Percentiles rank a stretch among this genome's conserved stretches.
These are phyloP conservation scores for Lachancea quebecensis DNA, from an alignment of 805 yeast genomes.

Conservation along the genomic window DNA sequence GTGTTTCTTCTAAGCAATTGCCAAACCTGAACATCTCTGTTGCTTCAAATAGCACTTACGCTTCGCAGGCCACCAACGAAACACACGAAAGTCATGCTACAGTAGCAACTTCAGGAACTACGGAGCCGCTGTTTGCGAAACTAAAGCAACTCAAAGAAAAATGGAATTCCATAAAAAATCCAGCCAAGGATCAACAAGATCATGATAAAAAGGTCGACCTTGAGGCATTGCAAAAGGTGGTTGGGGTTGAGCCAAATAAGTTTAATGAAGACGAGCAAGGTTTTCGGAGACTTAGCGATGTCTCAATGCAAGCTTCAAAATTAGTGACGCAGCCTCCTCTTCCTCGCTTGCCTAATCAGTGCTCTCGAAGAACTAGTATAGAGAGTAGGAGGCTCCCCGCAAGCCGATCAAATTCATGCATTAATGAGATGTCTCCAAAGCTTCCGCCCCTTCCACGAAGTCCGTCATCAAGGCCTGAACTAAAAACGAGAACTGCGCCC, in stretches of 20 bases:
- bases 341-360: conserved; percentile 22
- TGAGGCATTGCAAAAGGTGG: conserved; percentile 32
- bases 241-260: conserved; percentile 22
- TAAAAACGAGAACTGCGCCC: conserved; percentile 4
- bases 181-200: conserved; percentile 12
- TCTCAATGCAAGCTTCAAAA: conserved; percentile 3
- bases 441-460: conserved; percentile 17
- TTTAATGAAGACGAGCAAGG: not conserved
- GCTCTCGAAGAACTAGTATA: conserved; percentile 5
- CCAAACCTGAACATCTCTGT: conserved; percentile 20
- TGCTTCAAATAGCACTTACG: conserved; percentile 18
- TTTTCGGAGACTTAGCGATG: not conserved
- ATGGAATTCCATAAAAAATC: conserved; percentile 31
- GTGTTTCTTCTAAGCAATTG: not conserved
- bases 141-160: conserved; percentile 29
- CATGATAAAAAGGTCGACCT: conserved; percentile 24
- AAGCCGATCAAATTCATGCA: not conserved
- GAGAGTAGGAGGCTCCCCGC: not conserved
- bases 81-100: conserved; percentile 8
- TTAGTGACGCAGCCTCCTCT: conserved; percentile 16
- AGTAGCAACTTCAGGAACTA: conserved; percentile 16
- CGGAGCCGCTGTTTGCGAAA: conserved; percentile 31
- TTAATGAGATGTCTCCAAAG: not conserved
- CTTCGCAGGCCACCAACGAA: conserved; percentile 19
- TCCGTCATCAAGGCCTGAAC: conserved; percentile 4